phyloP scores from a whole-genome alignment of 1,139 yeast genomes.

The Suhomyces choctaworum region DNA sequence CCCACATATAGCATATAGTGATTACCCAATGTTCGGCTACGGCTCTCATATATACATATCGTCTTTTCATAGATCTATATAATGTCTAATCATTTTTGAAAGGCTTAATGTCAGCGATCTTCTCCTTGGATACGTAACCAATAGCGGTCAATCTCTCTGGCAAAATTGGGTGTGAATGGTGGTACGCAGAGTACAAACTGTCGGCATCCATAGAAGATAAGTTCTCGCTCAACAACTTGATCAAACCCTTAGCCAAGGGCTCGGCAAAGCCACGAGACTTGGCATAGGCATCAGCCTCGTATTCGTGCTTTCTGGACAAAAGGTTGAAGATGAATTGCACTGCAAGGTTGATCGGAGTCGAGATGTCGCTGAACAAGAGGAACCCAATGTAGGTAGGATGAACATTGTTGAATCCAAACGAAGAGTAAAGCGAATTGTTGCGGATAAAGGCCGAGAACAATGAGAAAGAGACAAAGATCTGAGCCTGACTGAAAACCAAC shows the following conservation, averaged over 20 bases:
- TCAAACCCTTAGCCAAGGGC: constrained; percentile 70
- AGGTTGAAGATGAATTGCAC: constrained; percentile 67
- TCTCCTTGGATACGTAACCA: constrained; percentile 49
- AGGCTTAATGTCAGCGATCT: constrained; percentile 25
- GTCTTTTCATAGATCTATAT: background rate
- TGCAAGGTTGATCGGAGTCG: constrained; percentile 73
- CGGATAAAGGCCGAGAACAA: constrained; percentile 77
- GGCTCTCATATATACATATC: background rate
- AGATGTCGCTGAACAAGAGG: constrained; percentile 68
- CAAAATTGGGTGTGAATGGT: constrained; percentile 86
- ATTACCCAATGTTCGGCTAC: too few relatives aligned
- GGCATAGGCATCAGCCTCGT: constrained; percentile 90
- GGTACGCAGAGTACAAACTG: constrained; percentile 84
- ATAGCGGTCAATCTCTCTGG: constrained; percentile 84
- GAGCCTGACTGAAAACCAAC: constrained; percentile 63
- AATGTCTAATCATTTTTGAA: constrained; percentile 9
- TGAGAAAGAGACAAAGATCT: constrained; percentile 64
- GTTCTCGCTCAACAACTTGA: constrained; percentile 75
- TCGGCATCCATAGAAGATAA: constrained; percentile 85
- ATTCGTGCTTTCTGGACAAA: constrained; percentile 82
- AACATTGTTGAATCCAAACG: constrained; percentile 69
- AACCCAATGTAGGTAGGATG: constrained; percentile 83
- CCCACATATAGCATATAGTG: constrained; percentile 5
- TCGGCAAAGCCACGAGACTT: constrained; percentile 67
- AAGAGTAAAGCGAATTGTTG: constrained; percentile 70